Percentiles rank a stretch among this genome's conserved stretches.
phyloP scores from a whole-genome alignment of 805 yeast genomes.

The Metschnikowia cerradonensis region DNA sequence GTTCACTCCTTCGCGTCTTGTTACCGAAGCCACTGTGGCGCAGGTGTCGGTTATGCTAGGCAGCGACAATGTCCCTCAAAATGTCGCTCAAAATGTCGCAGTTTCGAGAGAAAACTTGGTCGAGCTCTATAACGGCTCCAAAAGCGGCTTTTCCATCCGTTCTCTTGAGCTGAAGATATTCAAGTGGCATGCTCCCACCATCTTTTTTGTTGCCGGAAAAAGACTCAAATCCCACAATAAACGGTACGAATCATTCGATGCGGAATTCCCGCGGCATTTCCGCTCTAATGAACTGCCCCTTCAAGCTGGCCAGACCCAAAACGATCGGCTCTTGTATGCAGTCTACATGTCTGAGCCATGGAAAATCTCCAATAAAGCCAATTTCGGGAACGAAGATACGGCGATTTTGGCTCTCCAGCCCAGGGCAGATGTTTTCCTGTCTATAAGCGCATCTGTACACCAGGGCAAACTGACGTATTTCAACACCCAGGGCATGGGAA shows the following conservation, averaged over 20 bases:
- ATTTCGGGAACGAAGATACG: constrained; percentile 62
- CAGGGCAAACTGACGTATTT: constrained; percentile 51
- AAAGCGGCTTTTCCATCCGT: constrained; percentile 81
- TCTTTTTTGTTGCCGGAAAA: constrained; percentile 66
- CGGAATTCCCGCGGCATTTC: constrained; percentile 42
- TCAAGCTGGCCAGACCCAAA: constrained; percentile 35
- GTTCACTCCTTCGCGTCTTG: constrained; percentile 28
- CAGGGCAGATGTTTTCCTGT: constrained; percentile 47
- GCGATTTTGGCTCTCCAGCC: constrained; percentile 69
- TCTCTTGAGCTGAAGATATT: constrained; percentile 78
- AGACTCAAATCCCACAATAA: constrained; percentile 42
- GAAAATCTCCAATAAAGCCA: constrained; percentile 65
- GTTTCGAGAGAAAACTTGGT: constrained; percentile 46
- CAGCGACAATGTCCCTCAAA: constrained; percentile 9
- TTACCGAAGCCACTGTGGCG: constrained; percentile 39
- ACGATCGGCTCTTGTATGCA: constrained; percentile 53
- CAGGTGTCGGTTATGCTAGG: constrained; percentile 33
- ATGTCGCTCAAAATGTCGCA: constrained; percentile 22
- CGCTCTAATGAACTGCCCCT: constrained; percentile 22
- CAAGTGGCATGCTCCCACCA: constrained; percentile 88
- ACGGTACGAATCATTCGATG: constrained; percentile 49
- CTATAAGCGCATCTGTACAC: constrained; percentile 29
- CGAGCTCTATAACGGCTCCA: constrained; percentile 68
- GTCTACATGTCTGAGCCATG: constrained; percentile 69
- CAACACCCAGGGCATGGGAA: constrained; percentile 69